A percentile compares a stretch with the other conserved stretches of the same genome.
Evolutionary conservation across 1,284 basidiomycete species (phyloP).

Genomic region (Lentinula novae-zelandiae): DNA sequence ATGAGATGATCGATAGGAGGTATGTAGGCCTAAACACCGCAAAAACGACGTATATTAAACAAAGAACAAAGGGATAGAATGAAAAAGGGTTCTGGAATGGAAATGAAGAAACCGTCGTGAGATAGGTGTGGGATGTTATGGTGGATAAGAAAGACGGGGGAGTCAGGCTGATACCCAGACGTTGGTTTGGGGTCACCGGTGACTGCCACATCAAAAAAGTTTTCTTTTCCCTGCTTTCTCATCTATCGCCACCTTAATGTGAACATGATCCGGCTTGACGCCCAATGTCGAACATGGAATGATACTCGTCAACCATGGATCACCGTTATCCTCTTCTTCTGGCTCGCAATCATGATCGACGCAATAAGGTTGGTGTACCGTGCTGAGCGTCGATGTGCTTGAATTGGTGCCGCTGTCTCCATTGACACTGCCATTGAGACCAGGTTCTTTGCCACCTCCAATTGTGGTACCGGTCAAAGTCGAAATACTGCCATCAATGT

Average conservation of each 20-base stretch:
- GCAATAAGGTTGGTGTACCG: constrained; percentile 29
- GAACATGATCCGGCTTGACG: constrained; percentile 49
- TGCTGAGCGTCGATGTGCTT: constrained; percentile 1
- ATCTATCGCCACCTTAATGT: constrained; percentile 67
- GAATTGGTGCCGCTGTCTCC: background rate
- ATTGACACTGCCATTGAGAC: background rate
- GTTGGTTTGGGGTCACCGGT: background rate
- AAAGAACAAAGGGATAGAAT: background rate
- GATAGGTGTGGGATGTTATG: background rate
- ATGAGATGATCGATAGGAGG: background rate
- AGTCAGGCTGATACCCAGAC: background rate
- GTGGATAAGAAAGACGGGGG: background rate
- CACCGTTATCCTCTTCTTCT: constrained; percentile 71
- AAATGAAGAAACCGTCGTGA: background rate
- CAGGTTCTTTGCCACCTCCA: constrained; percentile 1
- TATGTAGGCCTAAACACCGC: background rate
- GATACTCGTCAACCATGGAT: constrained; percentile 76
- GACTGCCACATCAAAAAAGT: constrained; percentile 51
- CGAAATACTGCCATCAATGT: constrained; percentile 15
- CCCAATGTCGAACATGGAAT: constrained; percentile 62
- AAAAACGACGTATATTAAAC: background rate
- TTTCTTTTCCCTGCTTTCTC: constrained; percentile 69
- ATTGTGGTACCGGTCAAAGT: background rate
- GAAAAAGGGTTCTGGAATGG: background rate
- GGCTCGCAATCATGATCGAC: constrained; percentile 60